Evolutionary conservation across 441 rosid genomes (phyloP), one percentile per base, ranked within the genome.

Genomic region (Adansonia grandidieri): DNA sequence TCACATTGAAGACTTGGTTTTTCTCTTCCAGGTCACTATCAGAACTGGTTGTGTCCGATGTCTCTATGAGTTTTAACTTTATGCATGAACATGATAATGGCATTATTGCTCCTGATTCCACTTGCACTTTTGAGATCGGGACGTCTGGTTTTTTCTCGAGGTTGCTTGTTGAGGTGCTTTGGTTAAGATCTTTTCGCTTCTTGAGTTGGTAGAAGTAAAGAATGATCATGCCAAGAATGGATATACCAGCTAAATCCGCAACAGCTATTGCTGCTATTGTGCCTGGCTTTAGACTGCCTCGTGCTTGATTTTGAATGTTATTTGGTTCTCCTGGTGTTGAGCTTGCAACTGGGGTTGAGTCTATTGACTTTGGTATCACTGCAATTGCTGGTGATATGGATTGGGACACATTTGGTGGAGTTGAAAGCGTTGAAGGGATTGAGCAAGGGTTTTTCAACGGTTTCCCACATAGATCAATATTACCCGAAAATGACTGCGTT

Each of bases 301-400:
- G 40, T 63, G 87, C 10, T 74, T 86, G 87, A 40, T 69, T 88
- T 37, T 75, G 78, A 56, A 80, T 42, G 24, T 58, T 71, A 5
- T 20, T 66, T 32, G 82, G 63, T 84, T 56, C 74, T 42, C 44
- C 78, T 1, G 72, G 78, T 79, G 71, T 6, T 47, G 90, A 67
- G 61, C 64, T 81, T 61, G 88, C 78, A 45, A 73, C 78, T 11
- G 93, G 80, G 9, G 50, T 73, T 19, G 86, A 72, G 76, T 82
- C 85, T 9, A 71, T 68, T 68, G 89, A 58, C 74, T 86, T 86
- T 0, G 97, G 97, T 42, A 95, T 89, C 15, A 90, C 97, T 44
- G 97, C 97, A 66, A 95, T 89, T 15, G 97, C 97, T 10, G 98
- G 97, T 19, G 97, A 84, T 28, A 70, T 57, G 65, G 83, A 85